phyloP scores from a whole-genome alignment of 1,284 basidiomycete genomes.

The Cutaneotrichosporon curvatum region DNA sequence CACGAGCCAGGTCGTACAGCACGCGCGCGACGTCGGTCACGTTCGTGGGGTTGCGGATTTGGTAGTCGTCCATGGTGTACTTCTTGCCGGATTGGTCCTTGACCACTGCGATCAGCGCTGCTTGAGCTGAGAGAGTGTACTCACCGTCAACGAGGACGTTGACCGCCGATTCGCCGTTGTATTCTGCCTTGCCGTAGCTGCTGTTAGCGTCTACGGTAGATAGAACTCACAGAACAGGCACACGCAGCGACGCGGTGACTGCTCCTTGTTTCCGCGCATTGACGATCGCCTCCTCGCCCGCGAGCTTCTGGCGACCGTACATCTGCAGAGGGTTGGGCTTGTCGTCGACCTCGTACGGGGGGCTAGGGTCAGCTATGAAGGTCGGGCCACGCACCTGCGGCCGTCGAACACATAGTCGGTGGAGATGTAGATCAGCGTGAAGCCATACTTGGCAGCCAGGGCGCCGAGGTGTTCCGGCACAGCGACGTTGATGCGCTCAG shows the following conservation, averaged over 20 bases:
- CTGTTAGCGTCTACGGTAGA: constrained; percentile 2
- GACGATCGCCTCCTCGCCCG: constrained; percentile 37
- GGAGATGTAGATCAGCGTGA: constrained; percentile 49
- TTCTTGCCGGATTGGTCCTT: constrained; percentile 46
- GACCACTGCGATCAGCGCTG: constrained; percentile 31
- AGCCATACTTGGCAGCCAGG: constrained; percentile 30
- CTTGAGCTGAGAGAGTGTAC: constrained; percentile 1
- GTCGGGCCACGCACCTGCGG: constrained; percentile 23
- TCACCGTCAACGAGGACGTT: constrained; percentile 47
- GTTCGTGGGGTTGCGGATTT: constrained; percentile 49
- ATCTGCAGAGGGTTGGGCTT: constrained; percentile 49
- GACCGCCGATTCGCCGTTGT: constrained; percentile 48
- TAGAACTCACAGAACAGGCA: constrained; percentile 42
- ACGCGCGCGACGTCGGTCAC: constrained; percentile 48
- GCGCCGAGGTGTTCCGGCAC: constrained; percentile 45
- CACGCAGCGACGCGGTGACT: constrained; percentile 41
- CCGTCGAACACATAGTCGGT: constrained; percentile 47
- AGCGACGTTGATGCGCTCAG: constrained; percentile 48
- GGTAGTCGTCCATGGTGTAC: constrained; percentile 47
- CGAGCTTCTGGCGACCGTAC: constrained; percentile 47
- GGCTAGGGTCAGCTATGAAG: constrained; percentile 23
- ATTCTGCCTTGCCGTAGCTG: constrained; percentile 47
- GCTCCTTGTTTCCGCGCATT: constrained; percentile 28
- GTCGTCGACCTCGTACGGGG: constrained; percentile 48
- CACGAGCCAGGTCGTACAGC: constrained; percentile 43